These are phyloP conservation scores for Rosa lucieae DNA, from an alignment of 306 rosid species.

Conservation along the genomic window DNA sequence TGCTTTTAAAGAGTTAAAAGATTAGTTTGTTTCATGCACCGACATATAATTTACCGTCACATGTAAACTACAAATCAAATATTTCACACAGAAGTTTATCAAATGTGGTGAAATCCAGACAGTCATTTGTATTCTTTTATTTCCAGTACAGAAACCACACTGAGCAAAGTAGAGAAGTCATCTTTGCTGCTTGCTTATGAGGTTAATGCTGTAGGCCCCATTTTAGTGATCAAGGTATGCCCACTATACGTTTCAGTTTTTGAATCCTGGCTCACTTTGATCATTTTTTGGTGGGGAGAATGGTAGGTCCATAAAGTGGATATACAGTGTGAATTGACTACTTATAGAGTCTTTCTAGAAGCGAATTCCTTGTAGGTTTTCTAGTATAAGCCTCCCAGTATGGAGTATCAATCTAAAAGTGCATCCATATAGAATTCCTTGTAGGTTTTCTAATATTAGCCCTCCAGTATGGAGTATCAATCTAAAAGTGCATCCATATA, in stretches of 20 bases:
- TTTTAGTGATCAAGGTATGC: slow-evolving; percentile 85
- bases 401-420: background rate
- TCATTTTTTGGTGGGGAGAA: background rate
- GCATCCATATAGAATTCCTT: background rate
- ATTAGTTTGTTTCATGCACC: background rate
- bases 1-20: background rate
- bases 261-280: background rate
- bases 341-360: slow-evolving; percentile 1
- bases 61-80: background rate
- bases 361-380: background rate
- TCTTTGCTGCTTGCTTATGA: slow-evolving; percentile 79
- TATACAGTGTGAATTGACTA: background rate
- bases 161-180: slow-evolving; percentile 81
- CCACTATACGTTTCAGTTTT: slow-evolving; percentile 8
- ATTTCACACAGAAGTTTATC: slow-evolving; percentile 6
- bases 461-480: background rate
- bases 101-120: slow-evolving; percentile 7
- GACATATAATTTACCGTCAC: background rate
- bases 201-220: slow-evolving; percentile 90
- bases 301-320: background rate
- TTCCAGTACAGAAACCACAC: slow-evolving; percentile 74
- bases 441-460: background rate
- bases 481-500: background rate
- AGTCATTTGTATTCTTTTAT: slow-evolving; percentile 25
- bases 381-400: background rate